Evolutionary conservation across 371 early-diverging fungal genomes (phyloP).

Genomic region (Apophysomyces sp.): DNA sequence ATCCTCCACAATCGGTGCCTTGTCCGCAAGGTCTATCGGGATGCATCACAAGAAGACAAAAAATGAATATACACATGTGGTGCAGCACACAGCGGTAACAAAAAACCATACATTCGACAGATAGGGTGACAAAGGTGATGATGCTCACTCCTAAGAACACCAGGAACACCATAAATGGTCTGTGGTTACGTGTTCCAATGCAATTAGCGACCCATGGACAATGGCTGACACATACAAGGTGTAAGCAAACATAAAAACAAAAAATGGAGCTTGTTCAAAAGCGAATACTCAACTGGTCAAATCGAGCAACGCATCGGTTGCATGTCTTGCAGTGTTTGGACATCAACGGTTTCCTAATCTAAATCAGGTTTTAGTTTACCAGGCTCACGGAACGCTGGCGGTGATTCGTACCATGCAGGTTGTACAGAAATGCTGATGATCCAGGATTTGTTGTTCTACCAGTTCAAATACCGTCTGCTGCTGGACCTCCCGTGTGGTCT

Average conservation of each 20-base stretch:
- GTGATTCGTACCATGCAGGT: slow-evolving; percentile 61
- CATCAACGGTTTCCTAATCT: slow-evolving; percentile 85
- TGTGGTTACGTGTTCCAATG: not conserved
- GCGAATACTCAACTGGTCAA: slow-evolving; percentile 84
- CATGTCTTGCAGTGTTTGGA: slow-evolving; percentile 98
- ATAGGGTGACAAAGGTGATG: not conserved
- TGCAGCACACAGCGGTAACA: no score
- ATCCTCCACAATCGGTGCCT: slow-evolving; percentile 27
- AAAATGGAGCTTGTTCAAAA: no score
- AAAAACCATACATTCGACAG: not conserved
- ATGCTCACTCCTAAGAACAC: not conserved
- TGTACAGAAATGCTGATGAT: slow-evolving; percentile 79
- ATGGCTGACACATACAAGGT: not conserved
- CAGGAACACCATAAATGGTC: not conserved
- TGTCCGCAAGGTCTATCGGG: slow-evolving; percentile 19
- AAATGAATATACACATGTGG: no score
- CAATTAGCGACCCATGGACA: not conserved
- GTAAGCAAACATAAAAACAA: not conserved
- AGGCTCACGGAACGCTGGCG: not conserved
- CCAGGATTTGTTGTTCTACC: slow-evolving; percentile 68
- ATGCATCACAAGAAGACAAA: no score
- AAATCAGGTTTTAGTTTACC: not conserved
- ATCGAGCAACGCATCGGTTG: slow-evolving; percentile 94
- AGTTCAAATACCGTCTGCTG: slow-evolving; percentile 59
- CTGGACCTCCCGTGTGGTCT: slow-evolving; percentile 43